These are phyloP conservation scores for Microsporum audouinii DNA, from an alignment of 2,329 filamentous ascomycete species.

Conservation along the genomic window DNA sequence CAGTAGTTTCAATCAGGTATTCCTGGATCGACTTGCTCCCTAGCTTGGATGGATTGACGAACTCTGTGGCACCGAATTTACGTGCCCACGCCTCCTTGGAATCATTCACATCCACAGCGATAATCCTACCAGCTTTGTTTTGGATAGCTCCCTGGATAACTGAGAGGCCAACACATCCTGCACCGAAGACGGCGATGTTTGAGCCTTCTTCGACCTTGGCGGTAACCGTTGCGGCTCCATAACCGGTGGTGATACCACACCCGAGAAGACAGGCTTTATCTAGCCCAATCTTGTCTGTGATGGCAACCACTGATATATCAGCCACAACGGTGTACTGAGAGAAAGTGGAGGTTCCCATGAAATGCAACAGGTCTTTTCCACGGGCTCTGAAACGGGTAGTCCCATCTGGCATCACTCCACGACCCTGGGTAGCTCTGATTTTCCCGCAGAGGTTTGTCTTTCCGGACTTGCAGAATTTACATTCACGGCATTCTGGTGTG, in stretches of 20 bases:
- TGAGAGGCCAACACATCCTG: constrained; percentile 87
- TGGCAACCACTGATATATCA: constrained; percentile 93
- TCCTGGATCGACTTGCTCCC: constrained; percentile 70
- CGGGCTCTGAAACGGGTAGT: constrained; percentile 90
- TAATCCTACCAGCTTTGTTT: constrained; percentile 57
- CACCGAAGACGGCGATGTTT: constrained; percentile 85
- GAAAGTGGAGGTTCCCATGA: constrained; percentile 99
- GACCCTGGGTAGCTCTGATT: constrained; percentile 93
- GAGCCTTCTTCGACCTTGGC: constrained; percentile 83
- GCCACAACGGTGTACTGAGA: constrained; percentile 97
- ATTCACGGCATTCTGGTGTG: constrained; percentile 92
- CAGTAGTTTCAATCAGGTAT: constrained; percentile 91
- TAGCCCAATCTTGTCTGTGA: constrained; percentile 82
- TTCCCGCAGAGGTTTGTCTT: constrained; percentile 99
- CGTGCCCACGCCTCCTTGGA: constrained; percentile 80
- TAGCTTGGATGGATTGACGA: constrained; percentile 82
- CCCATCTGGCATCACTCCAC: constrained; percentile 93
- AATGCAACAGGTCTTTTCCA: constrained; percentile 90
- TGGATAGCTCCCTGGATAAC: constrained; percentile 89
- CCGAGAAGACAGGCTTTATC: constrained; percentile 92
- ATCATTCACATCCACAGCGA: constrained; percentile 70
- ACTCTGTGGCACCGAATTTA: constrained; percentile 94
- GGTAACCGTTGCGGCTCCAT: constrained; percentile 88
- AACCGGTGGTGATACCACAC: constrained; percentile 97
- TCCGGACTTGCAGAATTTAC: constrained; percentile 99